Evolutionary conservation across 768 basidiomycete genomes (phyloP).

Genomic region (Harrya chromipes): DNA sequence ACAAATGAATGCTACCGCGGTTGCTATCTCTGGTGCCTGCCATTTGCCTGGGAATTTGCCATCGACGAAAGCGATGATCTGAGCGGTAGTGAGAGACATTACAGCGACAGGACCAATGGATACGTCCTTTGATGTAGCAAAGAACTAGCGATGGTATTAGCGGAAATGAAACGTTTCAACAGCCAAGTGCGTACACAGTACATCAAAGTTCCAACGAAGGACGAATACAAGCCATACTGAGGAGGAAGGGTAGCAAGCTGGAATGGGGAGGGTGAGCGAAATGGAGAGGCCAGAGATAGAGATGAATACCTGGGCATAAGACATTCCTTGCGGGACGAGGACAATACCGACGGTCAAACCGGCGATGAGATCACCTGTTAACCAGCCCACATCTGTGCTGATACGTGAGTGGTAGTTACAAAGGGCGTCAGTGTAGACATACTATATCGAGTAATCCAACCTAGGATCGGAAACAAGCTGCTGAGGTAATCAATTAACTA

Average conservation of each 20-base stretch:
- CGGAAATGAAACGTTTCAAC: no score
- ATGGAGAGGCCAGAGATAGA: background rate
- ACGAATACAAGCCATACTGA: constrained; percentile 92
- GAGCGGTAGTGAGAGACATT: constrained; percentile 87
- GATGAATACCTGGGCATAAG: constrained; percentile 65
- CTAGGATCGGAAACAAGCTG: constrained; percentile 78
- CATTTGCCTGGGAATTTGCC: constrained; percentile 53
- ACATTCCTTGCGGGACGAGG: constrained; percentile 92
- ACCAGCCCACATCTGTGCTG: constrained; percentile 66
- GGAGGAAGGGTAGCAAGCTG: constrained; percentile 82
- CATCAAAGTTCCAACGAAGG: constrained; percentile 81
- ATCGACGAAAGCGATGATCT: constrained; percentile 71
- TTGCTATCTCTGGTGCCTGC: constrained; percentile 74
- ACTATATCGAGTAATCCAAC: constrained; percentile 90
- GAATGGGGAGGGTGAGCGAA: background rate
- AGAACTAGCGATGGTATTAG: constrained; percentile 53
- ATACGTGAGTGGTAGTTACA: constrained; percentile 1
- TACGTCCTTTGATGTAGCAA: constrained; percentile 97
- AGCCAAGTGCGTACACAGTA: constrained; percentile 62
- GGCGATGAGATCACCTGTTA: constrained; percentile 83
- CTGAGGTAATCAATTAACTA: constrained; percentile 64
- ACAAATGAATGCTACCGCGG: constrained; percentile 76
- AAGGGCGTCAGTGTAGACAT: constrained; percentile 23
- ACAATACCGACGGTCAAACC: constrained; percentile 95
- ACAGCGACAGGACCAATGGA: constrained; percentile 99